A percentile compares a stretch with the other conserved stretches of the same genome.
Evolutionary conservation across 2,329 filamentous ascomycete species (phyloP).

Genomic region (Bipolaris oryzae): DNA sequence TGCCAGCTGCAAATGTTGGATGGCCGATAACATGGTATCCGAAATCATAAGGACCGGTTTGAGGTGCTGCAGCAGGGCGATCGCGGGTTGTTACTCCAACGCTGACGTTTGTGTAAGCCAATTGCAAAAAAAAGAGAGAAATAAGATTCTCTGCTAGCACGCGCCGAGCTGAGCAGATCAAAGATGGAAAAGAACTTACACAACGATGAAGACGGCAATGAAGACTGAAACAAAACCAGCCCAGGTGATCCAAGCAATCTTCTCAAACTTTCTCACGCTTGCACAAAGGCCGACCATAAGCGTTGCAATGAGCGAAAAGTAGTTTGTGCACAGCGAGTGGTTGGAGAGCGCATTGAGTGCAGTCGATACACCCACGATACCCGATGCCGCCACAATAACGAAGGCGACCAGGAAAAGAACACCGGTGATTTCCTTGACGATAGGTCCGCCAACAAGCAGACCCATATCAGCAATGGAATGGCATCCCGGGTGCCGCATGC

Average conservation of each 20-base stretch:
- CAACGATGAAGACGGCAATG: slow-evolving; percentile 63
- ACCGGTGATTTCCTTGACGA: slow-evolving; percentile 60
- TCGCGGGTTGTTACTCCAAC: slow-evolving; percentile 64
- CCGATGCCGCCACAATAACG: slow-evolving; percentile 62
- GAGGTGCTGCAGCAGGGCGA: slow-evolving; percentile 65
- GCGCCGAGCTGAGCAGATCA: background rate
- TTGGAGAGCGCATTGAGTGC: slow-evolving; percentile 66
- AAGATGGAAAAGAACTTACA: slow-evolving; percentile 36
- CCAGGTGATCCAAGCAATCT: slow-evolving; percentile 68
- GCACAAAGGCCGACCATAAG: slow-evolving; percentile 58
- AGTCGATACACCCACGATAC: slow-evolving; percentile 65
- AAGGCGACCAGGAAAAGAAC: slow-evolving; percentile 64
- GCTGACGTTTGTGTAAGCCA: slow-evolving; percentile 3
- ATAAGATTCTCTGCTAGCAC: background rate
- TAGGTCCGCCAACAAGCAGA: slow-evolving; percentile 59
- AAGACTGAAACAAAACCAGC: slow-evolving; percentile 65
- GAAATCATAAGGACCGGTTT: slow-evolving; percentile 64
- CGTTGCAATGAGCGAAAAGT: slow-evolving; percentile 63
- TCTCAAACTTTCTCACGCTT: slow-evolving; percentile 64
- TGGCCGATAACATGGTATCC: slow-evolving; percentile 63
- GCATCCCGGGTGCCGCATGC: slow-evolving; percentile 58
- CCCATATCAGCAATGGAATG: slow-evolving; percentile 66
- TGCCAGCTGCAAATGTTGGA: slow-evolving; percentile 64
- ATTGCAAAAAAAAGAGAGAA: background rate
- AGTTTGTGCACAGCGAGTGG: slow-evolving; percentile 66